These are phyloP conservation scores for Magnolia changhungtana DNA, from an alignment of 164 flowering plant species.

Conservation along the genomic window DNA sequence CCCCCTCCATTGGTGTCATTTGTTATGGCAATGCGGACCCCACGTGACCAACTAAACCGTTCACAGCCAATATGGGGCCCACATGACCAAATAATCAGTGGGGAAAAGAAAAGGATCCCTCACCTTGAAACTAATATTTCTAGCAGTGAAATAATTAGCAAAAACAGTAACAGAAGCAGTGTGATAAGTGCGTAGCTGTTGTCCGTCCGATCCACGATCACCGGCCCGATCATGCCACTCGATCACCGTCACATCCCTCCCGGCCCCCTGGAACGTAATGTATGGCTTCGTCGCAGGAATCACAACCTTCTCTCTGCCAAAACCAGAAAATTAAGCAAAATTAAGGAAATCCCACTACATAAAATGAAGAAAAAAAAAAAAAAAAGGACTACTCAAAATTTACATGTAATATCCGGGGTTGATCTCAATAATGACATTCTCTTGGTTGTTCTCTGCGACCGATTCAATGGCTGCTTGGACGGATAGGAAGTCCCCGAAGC, in stretches of 20 bases:
- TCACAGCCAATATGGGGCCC: too few relatives aligned
- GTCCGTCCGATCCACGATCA: conserved; percentile 75
- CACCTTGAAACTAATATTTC: conserved; percentile 96
- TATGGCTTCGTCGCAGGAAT: conserved; percentile 77
- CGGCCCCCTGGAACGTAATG: conserved; percentile 83
- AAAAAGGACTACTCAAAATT: not conserved
- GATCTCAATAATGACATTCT: conserved; percentile 54
- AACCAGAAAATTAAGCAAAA: not conserved
- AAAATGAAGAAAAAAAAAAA: too few relatives aligned
- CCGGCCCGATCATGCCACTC: conserved; percentile 92
- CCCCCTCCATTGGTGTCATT: too few relatives aligned
- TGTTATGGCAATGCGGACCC: too few relatives aligned
- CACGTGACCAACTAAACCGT: too few relatives aligned
- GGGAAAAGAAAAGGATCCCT: not conserved
- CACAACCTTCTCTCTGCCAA: conserved; percentile 70
- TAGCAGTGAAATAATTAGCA: conserved; percentile 77
- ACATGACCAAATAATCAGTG: too few relatives aligned
- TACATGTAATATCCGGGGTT: conserved; percentile 76
- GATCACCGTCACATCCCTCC: conserved; percentile 68
- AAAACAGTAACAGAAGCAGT: conserved; percentile 86
- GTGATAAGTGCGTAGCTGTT: conserved; percentile 77
- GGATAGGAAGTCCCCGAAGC: conserved; percentile 56
- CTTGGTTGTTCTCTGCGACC: conserved; percentile 49
- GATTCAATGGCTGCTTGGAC: conserved; percentile 82
- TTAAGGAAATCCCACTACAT: not conserved